Percentiles rank a stretch among this genome's conserved stretches.
Evolutionary conservation across 169 alveolate species (phyloP).

Genomic region (Plasmodium gaboni): DNA sequence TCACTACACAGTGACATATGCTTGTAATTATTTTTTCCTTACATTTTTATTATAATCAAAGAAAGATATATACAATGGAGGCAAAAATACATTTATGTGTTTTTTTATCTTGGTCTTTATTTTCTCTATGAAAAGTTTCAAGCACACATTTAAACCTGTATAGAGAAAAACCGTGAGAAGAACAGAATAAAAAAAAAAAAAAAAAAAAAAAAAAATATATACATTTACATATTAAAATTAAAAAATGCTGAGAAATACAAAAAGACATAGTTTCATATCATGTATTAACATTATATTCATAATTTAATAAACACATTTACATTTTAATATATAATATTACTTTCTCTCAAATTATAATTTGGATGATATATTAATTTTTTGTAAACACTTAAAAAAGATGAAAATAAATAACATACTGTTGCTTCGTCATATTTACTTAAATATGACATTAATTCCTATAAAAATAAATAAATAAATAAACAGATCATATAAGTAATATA

Average conservation of each 20-base stretch:
- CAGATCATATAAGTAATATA: background rate
- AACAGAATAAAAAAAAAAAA: background rate
- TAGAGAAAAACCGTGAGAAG: background rate
- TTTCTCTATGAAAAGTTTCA: slow-evolving; percentile 36
- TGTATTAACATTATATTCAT: background rate
- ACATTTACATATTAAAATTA: background rate
- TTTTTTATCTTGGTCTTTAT: slow-evolving; percentile 45
- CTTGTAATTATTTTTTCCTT: background rate
- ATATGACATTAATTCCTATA: slow-evolving; percentile 31
- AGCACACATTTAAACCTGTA: slow-evolving; percentile 44
- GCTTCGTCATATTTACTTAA: slow-evolving; percentile 26
- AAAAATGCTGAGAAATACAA: background rate
- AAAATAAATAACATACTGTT: slow-evolving; percentile 19
- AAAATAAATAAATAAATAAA: background rate
- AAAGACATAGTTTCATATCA: background rate
- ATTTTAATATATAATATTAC: slow-evolving; percentile 6
- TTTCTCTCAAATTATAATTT: slow-evolving; percentile 46
- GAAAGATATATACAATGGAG: slow-evolving; percentile 51
- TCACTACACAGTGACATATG: no score
- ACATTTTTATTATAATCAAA: slow-evolving; percentile 60
- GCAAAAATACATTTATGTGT: slow-evolving; percentile 38
- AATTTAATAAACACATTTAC: background rate
- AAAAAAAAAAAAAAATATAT: background rate
- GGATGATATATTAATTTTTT: slow-evolving; percentile 63
- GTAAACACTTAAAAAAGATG: slow-evolving; percentile 47